Conservation (phyloP, 31 red algal species). For the Odonthalia washingtoniensis region DNA sequence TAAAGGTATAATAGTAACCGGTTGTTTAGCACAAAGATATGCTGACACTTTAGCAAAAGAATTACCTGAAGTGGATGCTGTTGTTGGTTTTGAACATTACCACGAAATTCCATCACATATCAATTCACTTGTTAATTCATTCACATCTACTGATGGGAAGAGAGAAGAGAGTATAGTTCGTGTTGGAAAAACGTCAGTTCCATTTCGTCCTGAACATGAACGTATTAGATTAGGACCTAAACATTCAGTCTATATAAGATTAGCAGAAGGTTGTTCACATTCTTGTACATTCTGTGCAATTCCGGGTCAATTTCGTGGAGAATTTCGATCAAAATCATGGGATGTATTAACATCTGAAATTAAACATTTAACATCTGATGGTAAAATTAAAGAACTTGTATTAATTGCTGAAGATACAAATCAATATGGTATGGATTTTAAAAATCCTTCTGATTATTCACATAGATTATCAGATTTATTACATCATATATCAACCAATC, state of each 20-base stretch:
- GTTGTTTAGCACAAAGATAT: slow-evolving; percentile 94
- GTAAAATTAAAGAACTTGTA: slow-evolving; percentile 78
- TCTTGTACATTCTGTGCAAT: slow-evolving; percentile 95
- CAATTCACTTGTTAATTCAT: slow-evolving; percentile 12
- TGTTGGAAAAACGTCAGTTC: slow-evolving; percentile 77
- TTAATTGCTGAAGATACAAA: slow-evolving; percentile 97
- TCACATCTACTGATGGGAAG: not conserved
- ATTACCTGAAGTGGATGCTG: slow-evolving; percentile 91
- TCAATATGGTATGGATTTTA: slow-evolving; percentile 95
- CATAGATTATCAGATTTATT: slow-evolving; percentile 76
- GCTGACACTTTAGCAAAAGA: slow-evolving; percentile 78
- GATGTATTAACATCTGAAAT: slow-evolving; percentile 79
- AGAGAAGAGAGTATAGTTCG: not conserved
- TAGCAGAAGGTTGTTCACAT: slow-evolving; percentile 94
- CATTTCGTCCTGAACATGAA: slow-evolving; percentile 86
- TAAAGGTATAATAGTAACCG: slow-evolving; percentile 87
- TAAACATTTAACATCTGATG: slow-evolving; percentile 47
- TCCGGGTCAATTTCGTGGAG: slow-evolving; percentile 82
- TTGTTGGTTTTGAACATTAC: slow-evolving; percentile 92
- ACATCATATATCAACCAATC: slow-evolving; percentile 62
- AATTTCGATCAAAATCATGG: slow-evolving; percentile 78
- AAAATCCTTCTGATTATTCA: slow-evolving; percentile 35
- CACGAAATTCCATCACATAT: slow-evolving; percentile 67
- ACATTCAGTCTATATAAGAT: slow-evolving; percentile 86
- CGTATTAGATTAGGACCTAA: slow-evolving; percentile 71